These are phyloP conservation scores for Nepenthes alata DNA, from an alignment of 179 eudicot genomes.

Conservation along the genomic window DNA sequence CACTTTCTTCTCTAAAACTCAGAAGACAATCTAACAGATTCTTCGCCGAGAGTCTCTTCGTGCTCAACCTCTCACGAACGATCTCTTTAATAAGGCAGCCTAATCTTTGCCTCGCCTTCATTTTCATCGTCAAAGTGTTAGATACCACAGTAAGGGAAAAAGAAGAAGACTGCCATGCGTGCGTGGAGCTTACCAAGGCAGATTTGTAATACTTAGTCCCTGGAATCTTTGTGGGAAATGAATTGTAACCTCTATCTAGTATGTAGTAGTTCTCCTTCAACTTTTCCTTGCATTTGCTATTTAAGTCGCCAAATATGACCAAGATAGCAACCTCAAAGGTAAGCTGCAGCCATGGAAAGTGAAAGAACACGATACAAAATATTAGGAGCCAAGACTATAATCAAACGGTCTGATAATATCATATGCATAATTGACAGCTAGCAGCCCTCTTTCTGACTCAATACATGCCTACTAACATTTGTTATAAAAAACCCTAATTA, in stretches of 20 bases:
- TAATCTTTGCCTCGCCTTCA: slow-evolving; percentile 62
- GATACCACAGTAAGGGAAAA: neutral
- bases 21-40: slow-evolving; percentile 55
- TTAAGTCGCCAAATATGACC: slow-evolving; percentile 28
- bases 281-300: slow-evolving; percentile 13
- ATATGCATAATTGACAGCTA: no score
- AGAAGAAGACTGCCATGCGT: neutral
- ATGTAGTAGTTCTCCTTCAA: slow-evolving; percentile 25
- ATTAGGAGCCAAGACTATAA: neutral
- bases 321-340: slow-evolving; percentile 40
- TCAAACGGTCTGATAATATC: no score
- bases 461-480: no score
- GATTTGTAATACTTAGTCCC: slow-evolving; percentile 18
- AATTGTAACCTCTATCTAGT: slow-evolving; percentile 46
- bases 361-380: neutral
- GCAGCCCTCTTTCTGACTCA: no score
- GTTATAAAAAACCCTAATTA: no score
- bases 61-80: slow-evolving; percentile 43
- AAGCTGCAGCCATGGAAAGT: slow-evolving; percentile 18
- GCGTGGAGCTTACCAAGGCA: neutral
- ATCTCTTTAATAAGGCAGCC: slow-evolving; percentile 39
- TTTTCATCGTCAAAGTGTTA: neutral
- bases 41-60: slow-evolving; percentile 34
- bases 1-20: slow-evolving; percentile 51
- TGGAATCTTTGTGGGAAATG: slow-evolving; percentile 33